Evolutionary conservation across 495 filamentous ascomycete species (phyloP).

Genomic region (Platismatia glauca): DNA sequence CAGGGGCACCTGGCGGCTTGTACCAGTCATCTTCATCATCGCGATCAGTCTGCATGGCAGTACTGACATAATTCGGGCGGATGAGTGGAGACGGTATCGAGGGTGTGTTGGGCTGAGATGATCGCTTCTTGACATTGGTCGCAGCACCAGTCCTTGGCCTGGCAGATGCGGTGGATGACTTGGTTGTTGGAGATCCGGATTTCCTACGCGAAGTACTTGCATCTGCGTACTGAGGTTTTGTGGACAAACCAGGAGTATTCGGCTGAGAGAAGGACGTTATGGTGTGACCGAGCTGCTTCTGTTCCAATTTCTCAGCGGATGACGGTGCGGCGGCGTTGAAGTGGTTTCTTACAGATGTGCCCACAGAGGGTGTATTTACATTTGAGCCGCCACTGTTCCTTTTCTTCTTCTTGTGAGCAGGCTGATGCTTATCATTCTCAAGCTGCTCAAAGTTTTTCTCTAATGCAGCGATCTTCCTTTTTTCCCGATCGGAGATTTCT

Average conservation of each 20-base stretch:
- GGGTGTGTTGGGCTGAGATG: conserved; percentile 30
- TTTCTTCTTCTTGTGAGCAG: conserved; percentile 37
- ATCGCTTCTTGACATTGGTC: conserved; percentile 23
- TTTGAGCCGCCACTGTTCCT: conserved; percentile 37
- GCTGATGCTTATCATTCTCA: conserved; percentile 44
- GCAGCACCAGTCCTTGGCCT: conserved; percentile 11
- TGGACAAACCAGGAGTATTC: conserved; percentile 18
- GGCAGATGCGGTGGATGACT: conserved; percentile 1
- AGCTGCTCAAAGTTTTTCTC: conserved; percentile 63
- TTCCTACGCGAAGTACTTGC: conserved; percentile 17
- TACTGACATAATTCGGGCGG: conserved; percentile 37
- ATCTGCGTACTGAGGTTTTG: conserved; percentile 22
- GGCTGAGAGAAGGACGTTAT: conserved; percentile 21
- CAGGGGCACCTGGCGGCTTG: conserved; percentile 11
- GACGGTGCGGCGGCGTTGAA: not conserved
- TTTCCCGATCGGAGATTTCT: conserved; percentile 76
- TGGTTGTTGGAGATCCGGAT: conserved; percentile 21
- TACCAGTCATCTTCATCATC: conserved; percentile 29
- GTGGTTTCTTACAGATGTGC: conserved; percentile 16
- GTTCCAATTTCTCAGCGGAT: not conserved
- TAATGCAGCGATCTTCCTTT: conserved; percentile 74
- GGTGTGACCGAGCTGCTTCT: conserved; percentile 21
- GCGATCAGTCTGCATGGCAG: conserved; percentile 38
- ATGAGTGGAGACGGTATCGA: conserved; percentile 23
- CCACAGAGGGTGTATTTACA: conserved; percentile 28